These are phyloP conservation scores for Suillus paluster DNA, from an alignment of 768 basidiomycete species.

Conservation along the genomic window DNA sequence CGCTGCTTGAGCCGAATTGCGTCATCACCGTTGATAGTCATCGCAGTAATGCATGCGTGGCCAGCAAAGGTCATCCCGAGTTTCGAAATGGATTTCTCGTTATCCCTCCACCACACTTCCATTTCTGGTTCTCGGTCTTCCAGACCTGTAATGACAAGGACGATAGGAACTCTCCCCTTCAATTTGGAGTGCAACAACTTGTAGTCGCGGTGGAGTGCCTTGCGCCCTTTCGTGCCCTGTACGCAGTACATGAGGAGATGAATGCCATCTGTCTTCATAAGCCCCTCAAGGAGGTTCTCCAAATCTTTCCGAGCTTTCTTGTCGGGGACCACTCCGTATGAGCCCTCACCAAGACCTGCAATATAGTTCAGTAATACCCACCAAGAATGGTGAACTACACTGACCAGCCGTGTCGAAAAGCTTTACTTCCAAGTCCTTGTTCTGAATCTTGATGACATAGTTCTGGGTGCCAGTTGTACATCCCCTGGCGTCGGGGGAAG, in stretches of 20 bases:
- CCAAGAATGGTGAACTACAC: not conserved
- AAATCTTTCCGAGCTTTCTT: not conserved
- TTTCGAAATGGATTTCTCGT: slow-evolving; percentile 24
- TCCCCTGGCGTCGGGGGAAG: slow-evolving; percentile 26
- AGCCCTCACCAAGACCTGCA: not conserved
- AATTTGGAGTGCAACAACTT: slow-evolving; percentile 43
- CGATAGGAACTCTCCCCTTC: slow-evolving; percentile 41
- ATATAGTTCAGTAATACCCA: not conserved
- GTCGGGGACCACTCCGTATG: not conserved
- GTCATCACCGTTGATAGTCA: slow-evolving; percentile 21
- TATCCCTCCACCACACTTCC: slow-evolving; percentile 38
- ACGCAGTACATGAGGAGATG: slow-evolving; percentile 39
- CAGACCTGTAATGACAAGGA: slow-evolving; percentile 45
- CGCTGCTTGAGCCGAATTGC: slow-evolving; percentile 22
- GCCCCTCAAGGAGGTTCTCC: not conserved
- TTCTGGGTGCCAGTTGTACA: slow-evolving; percentile 6
- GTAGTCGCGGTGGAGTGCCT: slow-evolving; percentile 42
- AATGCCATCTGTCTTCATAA: slow-evolving; percentile 13
- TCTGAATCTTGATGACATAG: not conserved
- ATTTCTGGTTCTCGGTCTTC: slow-evolving; percentile 36
- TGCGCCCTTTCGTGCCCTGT: slow-evolving; percentile 41
- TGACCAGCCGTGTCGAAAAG: not conserved
- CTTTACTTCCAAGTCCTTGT: not conserved
- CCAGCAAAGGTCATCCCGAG: slow-evolving; percentile 31
- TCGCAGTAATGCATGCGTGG: slow-evolving; percentile 37